Evolutionary conservation across 345 rosid genomes (phyloP), one percentile per base, ranked within the genome.

Genomic region (Reutealis trisperma): DNA sequence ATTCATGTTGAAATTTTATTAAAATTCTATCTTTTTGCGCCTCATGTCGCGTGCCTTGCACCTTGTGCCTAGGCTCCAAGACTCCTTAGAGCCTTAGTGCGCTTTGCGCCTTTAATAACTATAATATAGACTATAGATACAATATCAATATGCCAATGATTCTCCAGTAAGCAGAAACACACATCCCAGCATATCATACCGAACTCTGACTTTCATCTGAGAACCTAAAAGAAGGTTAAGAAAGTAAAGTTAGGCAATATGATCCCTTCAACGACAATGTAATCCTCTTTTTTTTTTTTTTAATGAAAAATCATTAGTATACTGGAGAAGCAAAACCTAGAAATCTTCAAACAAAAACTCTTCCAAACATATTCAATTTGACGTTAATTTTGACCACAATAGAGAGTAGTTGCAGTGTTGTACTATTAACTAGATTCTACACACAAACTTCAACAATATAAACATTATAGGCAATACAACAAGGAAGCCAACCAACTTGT

Each of bases 261-360:
- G 63, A 34, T 24, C 18, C 63, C 30, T 1, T 22, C 2, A 22
- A 0, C 11, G 5, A 25, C 34, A 47, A 47, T 1, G 27, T 10
- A n/a, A 66, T 42, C 27, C n/a, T 66, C 45, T 19, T 24, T 30
- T 63, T 63, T 12, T 42, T 63, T 12, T 42, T n/a, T 66, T 10
- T 19, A 5, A 63, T 9, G 22, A 5, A 52, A 52, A 55, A 5
- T 12, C 51, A 27, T 0, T 11, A 42, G 61, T 70, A 52, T 70
- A 49, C 4, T 27, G 25, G 42, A 25, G 34, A 60, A 24, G 32
- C 27, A 14, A 25, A 32, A 30, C 41, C 55, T 12, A 18, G 42
- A n/a, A 49, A 14, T 70, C 60, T 70, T 70, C 13, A 52, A 2
- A 70, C 12, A 70, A 7, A 30, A 70, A 32, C 74, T 54, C 74